Evolutionary conservation across 768 basidiomycete species (phyloP).

Genomic region (Cubamyces lactineus): DNA sequence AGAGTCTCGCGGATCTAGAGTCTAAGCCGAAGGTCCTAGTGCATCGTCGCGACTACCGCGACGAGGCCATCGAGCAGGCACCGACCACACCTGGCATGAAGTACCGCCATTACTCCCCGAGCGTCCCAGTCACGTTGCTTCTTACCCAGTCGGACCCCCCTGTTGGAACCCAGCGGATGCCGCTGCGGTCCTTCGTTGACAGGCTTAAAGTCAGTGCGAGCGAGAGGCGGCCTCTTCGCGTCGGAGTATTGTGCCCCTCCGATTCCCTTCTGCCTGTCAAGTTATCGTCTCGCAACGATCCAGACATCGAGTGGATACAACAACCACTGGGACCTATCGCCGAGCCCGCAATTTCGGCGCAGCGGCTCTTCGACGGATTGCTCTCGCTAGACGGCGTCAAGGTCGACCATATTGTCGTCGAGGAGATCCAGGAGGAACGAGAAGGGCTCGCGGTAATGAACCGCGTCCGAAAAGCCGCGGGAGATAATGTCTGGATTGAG

Average conservation of each 20-base stretch:
- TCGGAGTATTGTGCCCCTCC: slow-evolving; percentile 71
- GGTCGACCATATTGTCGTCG: slow-evolving; percentile 83
- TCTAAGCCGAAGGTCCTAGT: slow-evolving; percentile 68
- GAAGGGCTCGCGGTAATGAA: slow-evolving; percentile 97
- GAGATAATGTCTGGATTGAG: slow-evolving; percentile 43
- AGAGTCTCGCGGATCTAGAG: slow-evolving; percentile 39
- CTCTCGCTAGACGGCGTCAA: slow-evolving; percentile 75
- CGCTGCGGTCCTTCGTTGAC: slow-evolving; percentile 44
- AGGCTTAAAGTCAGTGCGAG: slow-evolving; percentile 41
- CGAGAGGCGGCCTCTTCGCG: slow-evolving; percentile 39
- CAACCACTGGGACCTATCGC: slow-evolving; percentile 50
- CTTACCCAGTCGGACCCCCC: slow-evolving; percentile 53
- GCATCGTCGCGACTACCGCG: slow-evolving; percentile 76
- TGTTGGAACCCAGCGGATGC: slow-evolving; percentile 33
- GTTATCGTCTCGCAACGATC: slow-evolving; percentile 27
- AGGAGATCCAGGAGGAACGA: slow-evolving; percentile 76
- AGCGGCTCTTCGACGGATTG: slow-evolving; percentile 85
- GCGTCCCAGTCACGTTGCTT: slow-evolving; percentile 81
- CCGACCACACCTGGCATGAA: slow-evolving; percentile 99
- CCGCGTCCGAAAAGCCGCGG: slow-evolving; percentile 87
- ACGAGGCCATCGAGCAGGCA: slow-evolving; percentile 66
- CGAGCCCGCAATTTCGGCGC: slow-evolving; percentile 72
- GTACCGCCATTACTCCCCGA: slow-evolving; percentile 95
- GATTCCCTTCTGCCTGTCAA: slow-evolving; percentile 49
- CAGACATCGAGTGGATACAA: slow-evolving; percentile 55